Percentiles rank a stretch among this genome's conserved stretches.
Evolutionary conservation across 106 monocot species (phyloP).

Genomic region (Dioscorea alata): DNA sequence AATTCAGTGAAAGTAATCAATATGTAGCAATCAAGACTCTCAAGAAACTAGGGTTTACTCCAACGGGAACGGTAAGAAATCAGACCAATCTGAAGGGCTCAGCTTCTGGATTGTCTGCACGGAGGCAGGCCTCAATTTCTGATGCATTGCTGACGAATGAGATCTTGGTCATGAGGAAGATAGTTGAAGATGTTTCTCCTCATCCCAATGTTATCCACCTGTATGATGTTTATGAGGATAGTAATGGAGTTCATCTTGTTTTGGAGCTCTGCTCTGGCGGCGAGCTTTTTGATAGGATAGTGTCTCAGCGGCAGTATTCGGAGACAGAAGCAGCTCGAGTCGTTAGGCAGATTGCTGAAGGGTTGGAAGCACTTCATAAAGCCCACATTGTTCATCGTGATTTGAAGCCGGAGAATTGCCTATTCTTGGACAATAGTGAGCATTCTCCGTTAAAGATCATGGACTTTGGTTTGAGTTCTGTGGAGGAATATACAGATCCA

Average conservation of each 20-base stretch:
- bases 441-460: slow-evolving; percentile 51
- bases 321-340: slow-evolving; percentile 53
- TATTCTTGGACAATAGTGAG: slow-evolving; percentile 29
- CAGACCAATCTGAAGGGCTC: slow-evolving; percentile 10
- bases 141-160: slow-evolving; percentile 68
- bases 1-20: slow-evolving; percentile 13
- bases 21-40: slow-evolving; percentile 62
- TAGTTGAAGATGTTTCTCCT: slow-evolving; percentile 60
- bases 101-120: slow-evolving; percentile 8
- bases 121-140: slow-evolving; percentile 51
- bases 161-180: slow-evolving; percentile 63
- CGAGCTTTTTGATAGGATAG: slow-evolving; percentile 62
- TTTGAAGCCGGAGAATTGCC: slow-evolving; percentile 69
- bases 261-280: slow-evolving; percentile 70
- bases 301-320: slow-evolving; percentile 34
- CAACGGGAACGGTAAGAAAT: slow-evolving; percentile 15
- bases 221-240: slow-evolving; percentile 61
- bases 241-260: slow-evolving; percentile 47
- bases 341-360: slow-evolving; percentile 41
- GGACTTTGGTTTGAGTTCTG: slow-evolving; percentile 78
- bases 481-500: slow-evolving; percentile 63
- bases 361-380: slow-evolving; percentile 44
- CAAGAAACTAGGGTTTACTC: slow-evolving; percentile 30
- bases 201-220: slow-evolving; percentile 64
- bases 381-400: slow-evolving; percentile 60